Base-by-base conservation (phyloP, 2,329 filamentous ascomycete species). In the Claviceps arundinis region DNA sequence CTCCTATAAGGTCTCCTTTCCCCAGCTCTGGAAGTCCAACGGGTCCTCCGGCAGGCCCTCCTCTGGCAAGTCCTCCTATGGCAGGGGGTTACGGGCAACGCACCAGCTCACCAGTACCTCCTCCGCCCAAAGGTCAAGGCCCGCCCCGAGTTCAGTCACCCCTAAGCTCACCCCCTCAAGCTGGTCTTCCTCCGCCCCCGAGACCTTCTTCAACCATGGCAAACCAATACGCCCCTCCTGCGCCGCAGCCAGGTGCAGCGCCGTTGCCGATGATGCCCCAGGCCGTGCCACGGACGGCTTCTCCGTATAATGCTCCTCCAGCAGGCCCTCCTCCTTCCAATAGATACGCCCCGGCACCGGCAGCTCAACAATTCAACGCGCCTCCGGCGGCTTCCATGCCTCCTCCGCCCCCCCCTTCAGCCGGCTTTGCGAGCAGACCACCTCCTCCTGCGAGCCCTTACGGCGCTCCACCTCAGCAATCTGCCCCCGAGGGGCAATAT, bases 261-360 rank as follows among this genome's bases (percentile, higher is more conserved):
- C 73, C 80, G 50, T 70, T 75, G 6, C 69, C 75, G 54, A 59
- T 67, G 54, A 59, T 67, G 50, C 78, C 78, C 45, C 75, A 82
- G 43, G 77, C 80, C 19, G 77, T 88, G 50, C 78, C 82, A 22
- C 82, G 89, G 57, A 89, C 85, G 30, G 77, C 85, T 4, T 95
- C 90, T 26, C 90, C 90, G 5, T 96, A 95, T 68, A 89, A 90
- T 61, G 80, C 85, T 40, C 86, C 90, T 51, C 87, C 87, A 6
- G 72, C 82, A 34, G 77, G 74, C 17, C 73, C 80, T 5, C 82
- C 87, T n/a, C 80, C 84, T 5, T 77, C 81, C 9, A 88, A 81
- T 70, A 76, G 88, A 61, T 94, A 94, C 65, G 83, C 87, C 14
- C 85, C 86, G 13, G 73, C 78, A 50, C 81, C 84, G 45, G 70